Base-by-base conservation (phyloP, 2,329 filamentous ascomycete species). In the Diplodia scrobiculata region DNA sequence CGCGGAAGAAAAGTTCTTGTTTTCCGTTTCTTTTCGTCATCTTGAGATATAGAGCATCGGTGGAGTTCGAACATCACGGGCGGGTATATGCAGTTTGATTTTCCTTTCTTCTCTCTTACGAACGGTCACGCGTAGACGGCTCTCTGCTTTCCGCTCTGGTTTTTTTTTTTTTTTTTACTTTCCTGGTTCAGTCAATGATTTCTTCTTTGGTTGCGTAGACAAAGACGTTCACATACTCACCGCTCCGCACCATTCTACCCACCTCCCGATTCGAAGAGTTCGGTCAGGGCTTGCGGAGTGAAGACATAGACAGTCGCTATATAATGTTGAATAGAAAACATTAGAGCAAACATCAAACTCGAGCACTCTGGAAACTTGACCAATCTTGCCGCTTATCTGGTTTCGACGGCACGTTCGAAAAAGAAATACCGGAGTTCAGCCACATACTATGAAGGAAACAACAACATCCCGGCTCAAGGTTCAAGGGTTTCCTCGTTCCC, bases 101-200 rank as follows among this genome's bases (percentile, higher is more conserved):
- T 50, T 47, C 10, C 6, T 50, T 48, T 25, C 32, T 50, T 47
- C 25, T n/a, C 27, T 59, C 27, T 62, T 21, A 62, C 58, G 58
- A 62, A 29, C 10, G n/a, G 11, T 62, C 36, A 62, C 29, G 58
- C 58, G 58, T 62, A 62, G 58, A 62, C 58, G 58, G 58, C 58
- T 62, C 58, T 59, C 45, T 62, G 58, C 58, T 62, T 62, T 62
- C 14, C 38, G 25, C n/a, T 29, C 27, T 62, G 3, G 25, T 50
- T 50, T 19, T 19, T 7, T 32, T 29, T 3, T 29, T 29, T 29
- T 29, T 29, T 5, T 7, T 29, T 9, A 1, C 25, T 25, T 29
- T 9, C 7, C 25, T 25, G 13, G 5, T 36, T 6, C 10, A 36
- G 6, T 11, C 45, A 25, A 41, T 32, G 25, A 14, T 21, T 27